phyloP scores from a whole-genome alignment of 2,329 filamentous ascomycete species.

The Aureobasidium sp. region DNA sequence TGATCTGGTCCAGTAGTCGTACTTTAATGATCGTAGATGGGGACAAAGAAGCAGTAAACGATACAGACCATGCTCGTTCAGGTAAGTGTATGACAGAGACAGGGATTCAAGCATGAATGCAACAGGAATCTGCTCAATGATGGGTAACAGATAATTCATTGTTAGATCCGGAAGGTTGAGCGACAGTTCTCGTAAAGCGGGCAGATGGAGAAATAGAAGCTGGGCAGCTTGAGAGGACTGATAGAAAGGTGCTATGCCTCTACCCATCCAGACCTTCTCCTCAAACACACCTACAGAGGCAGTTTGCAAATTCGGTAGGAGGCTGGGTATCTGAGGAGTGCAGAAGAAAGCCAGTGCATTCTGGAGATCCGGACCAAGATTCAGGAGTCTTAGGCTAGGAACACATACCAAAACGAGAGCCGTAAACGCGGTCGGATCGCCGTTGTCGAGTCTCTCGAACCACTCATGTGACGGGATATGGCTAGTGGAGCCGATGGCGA shows the following conservation, averaged over 20 bases:
- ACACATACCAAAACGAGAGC: not conserved
- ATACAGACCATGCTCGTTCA: not conserved
- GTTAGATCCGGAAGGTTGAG: not conserved
- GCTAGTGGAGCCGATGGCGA: not conserved
- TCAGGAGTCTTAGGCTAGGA: not conserved
- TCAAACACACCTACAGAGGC: not conserved
- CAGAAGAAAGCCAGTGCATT: not conserved
- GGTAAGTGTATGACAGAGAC: not conserved
- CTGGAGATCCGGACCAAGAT: not conserved
- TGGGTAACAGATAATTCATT: not conserved
- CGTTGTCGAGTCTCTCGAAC: not conserved
- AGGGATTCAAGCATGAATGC: not conserved
- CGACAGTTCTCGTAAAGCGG: not conserved
- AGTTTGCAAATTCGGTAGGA: not conserved
- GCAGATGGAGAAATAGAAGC: not conserved
- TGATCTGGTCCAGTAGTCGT: not conserved
- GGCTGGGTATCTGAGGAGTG: not conserved
- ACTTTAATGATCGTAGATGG: not conserved
- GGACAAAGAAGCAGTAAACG: not conserved
- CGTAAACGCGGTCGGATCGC: not conserved
- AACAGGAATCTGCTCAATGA: not conserved
- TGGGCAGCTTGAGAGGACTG: not conserved
- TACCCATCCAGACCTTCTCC: not conserved
- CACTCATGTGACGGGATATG: not conserved
- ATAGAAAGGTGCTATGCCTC: not conserved